Evolutionary conservation across 768 basidiomycete species (phyloP).

Genomic region (Solioccasus polychromus): DNA sequence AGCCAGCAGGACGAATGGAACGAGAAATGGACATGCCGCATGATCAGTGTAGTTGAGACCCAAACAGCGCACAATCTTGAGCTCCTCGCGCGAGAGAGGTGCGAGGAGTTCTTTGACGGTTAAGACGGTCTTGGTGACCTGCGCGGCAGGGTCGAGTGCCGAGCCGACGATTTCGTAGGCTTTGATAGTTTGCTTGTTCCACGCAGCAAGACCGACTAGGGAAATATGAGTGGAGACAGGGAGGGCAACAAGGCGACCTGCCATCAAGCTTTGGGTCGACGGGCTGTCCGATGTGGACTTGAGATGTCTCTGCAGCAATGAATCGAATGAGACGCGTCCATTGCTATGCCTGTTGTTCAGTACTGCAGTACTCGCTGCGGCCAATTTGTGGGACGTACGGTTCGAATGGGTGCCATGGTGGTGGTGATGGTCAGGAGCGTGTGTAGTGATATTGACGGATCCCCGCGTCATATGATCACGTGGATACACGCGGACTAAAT

Average conservation of each 20-base stretch:
- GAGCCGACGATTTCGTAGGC: slow-evolving; percentile 74
- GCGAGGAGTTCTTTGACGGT: slow-evolving; percentile 71
- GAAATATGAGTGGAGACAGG: background rate
- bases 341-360: slow-evolving; percentile 16
- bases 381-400: slow-evolving; percentile 36
- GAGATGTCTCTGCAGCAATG: slow-evolving; percentile 68
- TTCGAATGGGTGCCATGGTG: slow-evolving; percentile 57
- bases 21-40: slow-evolving; percentile 46
- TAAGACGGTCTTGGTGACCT: slow-evolving; percentile 58
- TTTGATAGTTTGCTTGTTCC: slow-evolving; percentile 52
- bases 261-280: slow-evolving; percentile 66
- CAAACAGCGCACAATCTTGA: slow-evolving; percentile 70
- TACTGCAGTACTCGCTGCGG: background rate
- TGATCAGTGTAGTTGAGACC: slow-evolving; percentile 86
- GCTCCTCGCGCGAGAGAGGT: slow-evolving; percentile 63
- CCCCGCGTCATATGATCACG: slow-evolving; percentile 28
- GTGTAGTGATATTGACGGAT: background rate
- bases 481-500: slow-evolving; percentile 26
- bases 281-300: slow-evolving; percentile 77
- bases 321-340: slow-evolving; percentile 86
- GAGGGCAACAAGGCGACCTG: slow-evolving; percentile 21
- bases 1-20: background rate
- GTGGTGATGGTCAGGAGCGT: slow-evolving; percentile 7
- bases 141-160: slow-evolving; percentile 61
- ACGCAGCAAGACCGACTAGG: slow-evolving; percentile 59